Base-by-base conservation (phyloP, 148 eudicot genomes). In the Arbutus unedo region DNA sequence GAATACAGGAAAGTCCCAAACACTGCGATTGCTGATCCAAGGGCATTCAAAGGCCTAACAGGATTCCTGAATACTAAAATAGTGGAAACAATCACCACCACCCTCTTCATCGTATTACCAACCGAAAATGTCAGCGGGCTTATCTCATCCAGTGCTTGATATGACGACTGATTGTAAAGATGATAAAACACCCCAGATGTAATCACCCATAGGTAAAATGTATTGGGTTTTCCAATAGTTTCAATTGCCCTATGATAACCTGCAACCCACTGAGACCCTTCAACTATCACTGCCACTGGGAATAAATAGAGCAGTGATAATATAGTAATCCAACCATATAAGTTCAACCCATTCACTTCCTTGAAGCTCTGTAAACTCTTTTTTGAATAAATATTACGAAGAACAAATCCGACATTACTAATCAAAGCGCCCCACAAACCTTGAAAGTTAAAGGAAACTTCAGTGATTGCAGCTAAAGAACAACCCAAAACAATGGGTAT, bases 61-160 rank as follows among this genome's bases (percentile, higher is more conserved):
- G 97, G 97, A 72, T 94, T 94, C 85, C 94, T 86, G 83, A 96
- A 94, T 19, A 96, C 97, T 86, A 96, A 81, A 5, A 94, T 89
- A 81, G 91, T 91, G 3, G 98, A 86, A 19, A 93, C 84, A 82
- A 94, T 93, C 23, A 94, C 99, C 85, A 94, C 97, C 68, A 93
- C 93, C 84, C 97, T 93, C 91, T 96, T 96, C 99, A 94, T 94
- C 4, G 99, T 94, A 77, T 94, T 94, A 23, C 98, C 98, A 13
- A 96, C 95, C 0, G 98, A 94, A 84, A 96, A 96, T 1, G 99
- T 94, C 41, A 96, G 88, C 4, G 99, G 97, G 74, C 95, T 93
- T 79, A 96, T 96, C 55, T 94, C 94, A 76, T 96, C 98, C 48
- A 94, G 88, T 6, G 99, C 98, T 86, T 94, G 91, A 70, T 94